Evolutionary conservation across 164 flowering plant genomes (phyloP), one percentile per base, ranked within the genome.

Genomic region (Aristolochia contorta): DNA sequence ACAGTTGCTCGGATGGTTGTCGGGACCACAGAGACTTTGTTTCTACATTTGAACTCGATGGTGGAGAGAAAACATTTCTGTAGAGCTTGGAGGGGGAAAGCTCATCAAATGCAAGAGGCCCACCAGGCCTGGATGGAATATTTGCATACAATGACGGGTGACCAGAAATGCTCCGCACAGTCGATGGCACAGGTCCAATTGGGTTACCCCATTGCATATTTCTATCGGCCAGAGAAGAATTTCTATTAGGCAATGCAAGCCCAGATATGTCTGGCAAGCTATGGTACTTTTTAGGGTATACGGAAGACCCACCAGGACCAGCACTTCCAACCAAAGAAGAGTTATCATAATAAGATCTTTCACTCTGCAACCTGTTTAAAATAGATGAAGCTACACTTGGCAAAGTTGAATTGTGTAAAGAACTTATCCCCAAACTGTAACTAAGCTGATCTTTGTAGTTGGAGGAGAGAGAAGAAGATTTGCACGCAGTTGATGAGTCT

Each of bases 181-280:
- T 69, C 32, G 93, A 74, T 23, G 76, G 69, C 47, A 78, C 77
- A 58, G 61, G 81, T 19, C 83, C 87, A 56, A 70, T 68, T 16
- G 81, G 66, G 54, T 57, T 78, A 20, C 74, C 77, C 83, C 81
- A 77, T 19, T 71, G 82, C 23, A 76, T 48, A 72, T 63, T 77
- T 70, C 74, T 78, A 50, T 71, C 79, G 52, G 74, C 66, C 20
- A 53, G 18, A 50, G 65, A 67, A 21, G 71, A 62, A 65, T 75
- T 77, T 65, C 82, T 68, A 6, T 46, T 65, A 33, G 83, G 76
- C 62, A 82, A 62, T 45, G 79, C 66, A 19, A 79, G 76, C n/a
- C 89, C 97, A 22, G 94, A 84, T 61, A 93, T 86, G 65, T 85
- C 91, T 0, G 99, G 99, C 80, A 80, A 71, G 71, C 99, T 93